Percentiles rank a stretch among this genome's conserved stretches.
These are phyloP conservation scores for Gnomoniopsis sp. DNA, from an alignment of 2,329 filamentous ascomycete genomes.

Conservation along the genomic window DNA sequence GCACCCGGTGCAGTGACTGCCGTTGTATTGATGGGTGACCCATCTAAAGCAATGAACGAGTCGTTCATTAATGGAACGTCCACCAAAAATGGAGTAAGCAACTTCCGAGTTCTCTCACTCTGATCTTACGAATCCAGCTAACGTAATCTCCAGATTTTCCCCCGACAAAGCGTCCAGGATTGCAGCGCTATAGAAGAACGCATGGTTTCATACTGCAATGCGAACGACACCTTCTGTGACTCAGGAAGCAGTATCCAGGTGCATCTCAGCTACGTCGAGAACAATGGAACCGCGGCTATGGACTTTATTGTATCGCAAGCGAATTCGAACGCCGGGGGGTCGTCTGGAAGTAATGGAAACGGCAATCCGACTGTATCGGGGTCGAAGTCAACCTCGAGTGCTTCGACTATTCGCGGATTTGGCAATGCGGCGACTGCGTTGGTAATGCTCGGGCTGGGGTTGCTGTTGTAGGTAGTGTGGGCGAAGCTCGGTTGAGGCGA, in stretches of 20 bases:
- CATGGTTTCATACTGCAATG: slow-evolving; percentile 26
- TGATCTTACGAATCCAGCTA: neutral
- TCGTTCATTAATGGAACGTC: slow-evolving; percentile 23
- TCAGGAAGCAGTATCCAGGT: slow-evolving; percentile 17
- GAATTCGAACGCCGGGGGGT: slow-evolving; percentile 9
- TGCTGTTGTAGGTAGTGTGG: neutral
- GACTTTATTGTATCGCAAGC: slow-evolving; percentile 22
- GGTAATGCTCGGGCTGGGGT: neutral
- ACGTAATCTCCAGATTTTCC: slow-evolving; percentile 20
- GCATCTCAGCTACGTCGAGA: slow-evolving; percentile 24
- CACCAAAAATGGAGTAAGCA: slow-evolving; percentile 21
- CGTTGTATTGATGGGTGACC: slow-evolving; percentile 24
- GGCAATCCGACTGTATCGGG: neutral
- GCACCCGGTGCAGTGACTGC: slow-evolving; percentile 20
- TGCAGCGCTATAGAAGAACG: slow-evolving; percentile 21
- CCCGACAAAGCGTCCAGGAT: slow-evolving; percentile 19
- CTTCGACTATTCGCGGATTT: neutral
- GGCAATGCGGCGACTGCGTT: neutral
- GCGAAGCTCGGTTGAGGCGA: neutral
- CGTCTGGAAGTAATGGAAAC: neutral
- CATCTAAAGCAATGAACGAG: slow-evolving; percentile 16
- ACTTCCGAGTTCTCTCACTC: neutral
- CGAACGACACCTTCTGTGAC: slow-evolving; percentile 26
- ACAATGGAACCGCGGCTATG: slow-evolving; percentile 22
- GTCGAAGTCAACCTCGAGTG: no score